Evolutionary conservation across 164 flowering plant genomes (phyloP), one percentile per base, ranked within the genome.

Genomic region (Tinospora cordifolia): DNA sequence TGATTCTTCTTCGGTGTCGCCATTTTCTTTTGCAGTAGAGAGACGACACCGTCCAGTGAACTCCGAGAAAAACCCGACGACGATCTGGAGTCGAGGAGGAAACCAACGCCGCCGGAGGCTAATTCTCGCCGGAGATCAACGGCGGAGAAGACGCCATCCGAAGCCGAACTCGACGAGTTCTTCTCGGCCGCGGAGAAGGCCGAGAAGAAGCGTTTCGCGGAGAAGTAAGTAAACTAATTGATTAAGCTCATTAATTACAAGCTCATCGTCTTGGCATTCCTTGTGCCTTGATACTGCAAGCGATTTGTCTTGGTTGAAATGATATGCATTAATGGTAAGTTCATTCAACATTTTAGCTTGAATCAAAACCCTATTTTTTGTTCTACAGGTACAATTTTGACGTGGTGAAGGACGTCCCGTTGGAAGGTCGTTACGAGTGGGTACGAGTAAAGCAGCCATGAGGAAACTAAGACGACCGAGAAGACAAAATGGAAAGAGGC

Each of bases 361-460:
- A 67, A 41, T 41, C 13, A 0, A 54, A 40, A 60, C 66, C 41
- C 30, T 59, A 39, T 38, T 2, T 2, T 63, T 65, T 57, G 30
- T 15, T 41, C 26, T 27, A 67, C 81, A 88, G 93, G 86, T 88
- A 85, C 51, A 88, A 88, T 60, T 88, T 65, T 73, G 93, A 88
- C 67, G 63, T 87, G 27, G 84, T 63, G 44, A 88, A 83, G 74
- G 90, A 84, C 68, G 78, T 74, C 47, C 88, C 89, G 0, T 64
- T 85, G 74, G 86, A 87, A 73, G 90, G 93, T 54, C 86, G 90
- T 38, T 88, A 81, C 75, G 83, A 86, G 77, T 88, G 92, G 92
- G 75, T 75, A 76, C 78, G 60, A 60, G 22, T 82, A 34, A 80
- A 82, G 77, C 79, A 82, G 77, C 87, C 74, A 70, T 78, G 72